Conservation (phyloP, 139 green algal genomes). For the Mesotaenium endlicherianum region DNA sequence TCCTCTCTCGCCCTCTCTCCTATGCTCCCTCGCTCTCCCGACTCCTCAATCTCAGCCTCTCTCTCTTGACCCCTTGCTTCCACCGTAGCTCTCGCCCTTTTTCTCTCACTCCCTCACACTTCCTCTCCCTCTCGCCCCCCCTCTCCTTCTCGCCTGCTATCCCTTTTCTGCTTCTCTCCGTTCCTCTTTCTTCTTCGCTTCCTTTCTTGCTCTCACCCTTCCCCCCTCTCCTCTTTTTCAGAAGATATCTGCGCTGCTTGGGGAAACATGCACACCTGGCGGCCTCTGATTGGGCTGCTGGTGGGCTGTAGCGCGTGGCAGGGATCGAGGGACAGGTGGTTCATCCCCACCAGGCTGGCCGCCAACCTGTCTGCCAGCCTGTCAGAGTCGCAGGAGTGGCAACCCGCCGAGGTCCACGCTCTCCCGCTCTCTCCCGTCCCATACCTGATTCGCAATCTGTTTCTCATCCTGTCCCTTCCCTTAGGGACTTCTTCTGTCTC, state of each 20-base stretch:
- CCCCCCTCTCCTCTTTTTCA: background rate
- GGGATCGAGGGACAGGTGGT: slow-evolving; percentile 16
- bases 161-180: background rate
- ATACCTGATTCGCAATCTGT: background rate
- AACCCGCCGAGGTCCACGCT: background rate
- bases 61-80: no score
- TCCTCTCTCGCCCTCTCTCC: background rate
- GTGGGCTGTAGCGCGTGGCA: no score
- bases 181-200: slow-evolving; percentile 13
- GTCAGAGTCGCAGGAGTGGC: slow-evolving; percentile 34
- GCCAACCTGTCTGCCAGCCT: slow-evolving; percentile 31
- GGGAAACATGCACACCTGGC: background rate
- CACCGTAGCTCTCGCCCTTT: no score
- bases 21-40: background rate
- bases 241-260: background rate
- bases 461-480: background rate
- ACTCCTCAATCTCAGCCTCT: no score
- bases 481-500: background rate
- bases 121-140: slow-evolving; percentile 7
- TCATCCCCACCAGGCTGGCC: slow-evolving; percentile 39
- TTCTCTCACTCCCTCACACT: no score
- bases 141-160: background rate
- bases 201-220: slow-evolving; percentile 10
- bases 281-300: no score
- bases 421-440: background rate